Percentiles rank a stretch among this genome's conserved stretches.
phyloP scores from a whole-genome alignment of 2,329 filamentous ascomycete genomes.

The Xylariaceae sp. region DNA sequence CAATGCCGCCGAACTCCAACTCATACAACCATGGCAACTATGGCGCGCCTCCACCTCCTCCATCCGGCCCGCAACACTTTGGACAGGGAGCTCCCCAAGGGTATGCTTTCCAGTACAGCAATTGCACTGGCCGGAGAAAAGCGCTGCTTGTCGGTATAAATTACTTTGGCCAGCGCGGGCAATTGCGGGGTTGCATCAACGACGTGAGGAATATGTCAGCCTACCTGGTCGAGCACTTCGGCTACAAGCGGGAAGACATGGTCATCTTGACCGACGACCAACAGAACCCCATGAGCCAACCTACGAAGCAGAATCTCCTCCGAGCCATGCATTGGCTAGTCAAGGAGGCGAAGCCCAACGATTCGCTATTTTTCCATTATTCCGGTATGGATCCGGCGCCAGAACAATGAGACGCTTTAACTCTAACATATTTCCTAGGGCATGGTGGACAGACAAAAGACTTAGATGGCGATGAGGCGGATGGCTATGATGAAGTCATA shows the following conservation, averaged over 20 bases:
- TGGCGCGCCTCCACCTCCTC: constrained; percentile 61
- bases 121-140: constrained; percentile 83
- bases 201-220: constrained; percentile 96
- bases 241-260: constrained; percentile 95
- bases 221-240: constrained; percentile 84
- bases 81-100: constrained; percentile 73
- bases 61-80: constrained; percentile 64
- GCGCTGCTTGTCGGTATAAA: constrained; percentile 92
- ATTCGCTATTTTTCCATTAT: constrained; percentile 97
- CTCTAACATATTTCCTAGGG: constrained; percentile 42
- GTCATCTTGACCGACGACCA: constrained; percentile 94
- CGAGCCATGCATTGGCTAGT: constrained; percentile 98
- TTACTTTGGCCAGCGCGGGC: constrained; percentile 88
- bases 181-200: constrained; percentile 91
- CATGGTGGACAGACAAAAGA: constrained; percentile 74
- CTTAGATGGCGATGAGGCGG: constrained; percentile 69
- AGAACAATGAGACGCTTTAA: background rate
- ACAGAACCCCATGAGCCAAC: constrained; percentile 95
- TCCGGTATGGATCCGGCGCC: constrained; percentile 56
- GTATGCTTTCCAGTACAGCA: constrained; percentile 87
- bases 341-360: constrained; percentile 86
- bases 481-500: constrained; percentile 74
- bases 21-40: constrained; percentile 55
- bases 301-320: constrained; percentile 91
- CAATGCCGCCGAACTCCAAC: constrained; percentile 46